A percentile compares a stretch with the other conserved stretches of the same genome.
phyloP scores from a whole-genome alignment of 2,329 filamentous ascomycete genomes.

The Colletotrichum orchidophilum region DNA sequence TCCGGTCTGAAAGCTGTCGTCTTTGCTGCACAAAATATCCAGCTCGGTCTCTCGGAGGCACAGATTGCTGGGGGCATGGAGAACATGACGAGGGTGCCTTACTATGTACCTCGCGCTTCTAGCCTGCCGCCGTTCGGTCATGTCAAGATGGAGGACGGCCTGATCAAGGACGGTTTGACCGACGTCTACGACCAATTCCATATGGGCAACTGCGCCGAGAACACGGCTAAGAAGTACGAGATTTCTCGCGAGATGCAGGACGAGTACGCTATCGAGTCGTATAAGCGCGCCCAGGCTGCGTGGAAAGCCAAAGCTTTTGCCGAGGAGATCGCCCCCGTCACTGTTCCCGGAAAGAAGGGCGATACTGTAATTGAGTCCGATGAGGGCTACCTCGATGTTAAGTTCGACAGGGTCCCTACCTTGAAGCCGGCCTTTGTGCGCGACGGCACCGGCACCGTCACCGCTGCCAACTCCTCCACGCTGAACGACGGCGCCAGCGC shows the following conservation, averaged over 20 bases:
- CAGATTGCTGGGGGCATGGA: conserved; percentile 97
- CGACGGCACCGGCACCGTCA: conserved; percentile 88
- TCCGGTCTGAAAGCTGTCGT: conserved; percentile 93
- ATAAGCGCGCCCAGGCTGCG: conserved; percentile 87
- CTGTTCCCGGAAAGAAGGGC: conserved; percentile 84
- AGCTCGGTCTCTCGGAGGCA: conserved; percentile 87
- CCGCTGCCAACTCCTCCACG: conserved; percentile 92
- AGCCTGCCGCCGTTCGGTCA: conserved; percentile 87
- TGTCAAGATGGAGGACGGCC: conserved; percentile 86
- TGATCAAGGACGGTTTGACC: conserved; percentile 94
- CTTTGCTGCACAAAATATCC: conserved; percentile 92
- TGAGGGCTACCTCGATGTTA: conserved; percentile 89
- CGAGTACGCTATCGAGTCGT: conserved; percentile 87
- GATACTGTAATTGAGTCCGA: conserved; percentile 82
- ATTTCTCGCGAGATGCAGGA: conserved; percentile 90
- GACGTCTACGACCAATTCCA: conserved; percentile 97
- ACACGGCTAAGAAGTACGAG: conserved; percentile 86
- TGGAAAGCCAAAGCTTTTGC: conserved; percentile 86
- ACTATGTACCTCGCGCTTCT: conserved; percentile 86
- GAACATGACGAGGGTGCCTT: conserved; percentile 94
- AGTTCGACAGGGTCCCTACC: conserved; percentile 84
- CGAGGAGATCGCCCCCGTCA: conserved; percentile 91
- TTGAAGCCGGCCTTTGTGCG: conserved; percentile 92
- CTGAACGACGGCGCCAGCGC: conserved; percentile 96
- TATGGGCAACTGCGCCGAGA: conserved; percentile 98